These are phyloP conservation scores for Glycine soja DNA, from an alignment of 306 rosid genomes.

Conservation along the genomic window DNA sequence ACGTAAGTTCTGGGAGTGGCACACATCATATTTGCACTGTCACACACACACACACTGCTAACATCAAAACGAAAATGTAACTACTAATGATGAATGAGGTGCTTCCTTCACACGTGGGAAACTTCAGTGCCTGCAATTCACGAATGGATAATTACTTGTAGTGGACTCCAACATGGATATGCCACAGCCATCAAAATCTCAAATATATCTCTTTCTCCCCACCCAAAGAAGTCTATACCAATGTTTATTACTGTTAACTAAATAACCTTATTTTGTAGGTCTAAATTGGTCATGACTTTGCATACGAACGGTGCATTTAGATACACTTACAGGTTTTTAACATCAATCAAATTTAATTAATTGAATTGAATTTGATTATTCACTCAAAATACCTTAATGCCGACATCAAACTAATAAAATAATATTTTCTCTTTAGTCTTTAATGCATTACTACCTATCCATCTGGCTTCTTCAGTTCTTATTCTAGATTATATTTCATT, in stretches of 20 bases:
- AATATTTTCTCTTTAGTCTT: slow-evolving; percentile 2
- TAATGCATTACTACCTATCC: slow-evolving; percentile 34
- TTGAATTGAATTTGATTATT: no score
- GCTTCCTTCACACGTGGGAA: slow-evolving; percentile 48
- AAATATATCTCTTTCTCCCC: slow-evolving; percentile 1
- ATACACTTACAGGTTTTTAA: no score
- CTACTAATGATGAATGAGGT: not conserved
- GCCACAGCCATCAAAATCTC: slow-evolving; percentile 40
- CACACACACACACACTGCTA: slow-evolving; percentile 8
- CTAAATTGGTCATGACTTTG: slow-evolving; percentile 44
- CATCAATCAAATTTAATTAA: no score
- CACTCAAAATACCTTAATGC: not conserved
- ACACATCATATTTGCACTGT: slow-evolving; percentile 70
- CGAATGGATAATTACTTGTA: slow-evolving; percentile 14
- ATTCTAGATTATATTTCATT: not conserved
- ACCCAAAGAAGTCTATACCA: not conserved
- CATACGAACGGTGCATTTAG: no score
- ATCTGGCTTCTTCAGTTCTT: slow-evolving; percentile 5
- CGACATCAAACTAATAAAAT: slow-evolving; percentile 35
- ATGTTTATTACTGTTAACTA: not conserved
- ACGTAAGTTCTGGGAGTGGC: slow-evolving; percentile 48
- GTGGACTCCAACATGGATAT: slow-evolving; percentile 63
- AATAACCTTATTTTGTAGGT: slow-evolving; percentile 29
- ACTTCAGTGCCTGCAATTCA: slow-evolving; percentile 29
- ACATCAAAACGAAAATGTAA: slow-evolving; percentile 26